Conservation (phyloP, 768 basidiomycete genomes). For the Naganishia antarctica region DNA sequence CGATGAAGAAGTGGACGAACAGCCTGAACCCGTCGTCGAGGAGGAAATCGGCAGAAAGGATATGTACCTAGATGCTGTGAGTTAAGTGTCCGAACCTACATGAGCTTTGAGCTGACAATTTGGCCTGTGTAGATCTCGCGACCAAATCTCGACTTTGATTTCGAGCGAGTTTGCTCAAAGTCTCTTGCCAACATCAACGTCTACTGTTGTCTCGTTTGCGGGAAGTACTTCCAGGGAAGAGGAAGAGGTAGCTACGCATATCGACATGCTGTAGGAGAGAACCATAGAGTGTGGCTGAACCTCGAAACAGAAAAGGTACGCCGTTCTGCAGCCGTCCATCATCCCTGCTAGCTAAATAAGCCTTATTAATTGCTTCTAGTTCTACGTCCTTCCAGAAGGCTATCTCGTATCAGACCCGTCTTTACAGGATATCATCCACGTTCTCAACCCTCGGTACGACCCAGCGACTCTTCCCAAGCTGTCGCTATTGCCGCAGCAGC, state of each 20-base stretch:
- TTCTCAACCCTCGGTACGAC: slow-evolving; percentile 85
- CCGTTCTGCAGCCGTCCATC: no score
- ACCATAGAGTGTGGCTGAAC: slow-evolving; percentile 98
- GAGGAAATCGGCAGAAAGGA: slow-evolving; percentile 59
- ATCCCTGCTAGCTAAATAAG: no score
- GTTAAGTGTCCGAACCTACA: slow-evolving; percentile 40
- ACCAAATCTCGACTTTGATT: slow-evolving; percentile 89
- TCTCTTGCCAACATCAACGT: slow-evolving; percentile 94
- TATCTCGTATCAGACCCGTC: slow-evolving; percentile 96
- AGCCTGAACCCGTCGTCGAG: slow-evolving; percentile 32
- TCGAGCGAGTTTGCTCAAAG: slow-evolving; percentile 97
- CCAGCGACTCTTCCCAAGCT: slow-evolving; percentile 56
- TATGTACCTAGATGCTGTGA: slow-evolving; percentile 87
- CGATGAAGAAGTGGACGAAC: slow-evolving; percentile 45
- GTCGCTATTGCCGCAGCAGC: slow-evolving; percentile 52
- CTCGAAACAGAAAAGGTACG: slow-evolving; percentile 83
- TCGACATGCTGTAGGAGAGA: slow-evolving; percentile 92
- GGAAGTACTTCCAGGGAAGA: slow-evolving; percentile 97
- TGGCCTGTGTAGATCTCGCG: slow-evolving; percentile 69
- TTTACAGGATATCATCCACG: slow-evolving; percentile 86
- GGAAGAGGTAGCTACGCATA: slow-evolving; percentile 92
- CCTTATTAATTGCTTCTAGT: slow-evolving; percentile 59
- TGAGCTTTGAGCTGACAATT: background rate
- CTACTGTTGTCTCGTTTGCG: slow-evolving; percentile 94
- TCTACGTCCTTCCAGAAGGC: slow-evolving; percentile 94